Evolutionary conservation across 1,139 yeast genomes (phyloP).

Genomic region (Sugiyamaella castrensis): DNA sequence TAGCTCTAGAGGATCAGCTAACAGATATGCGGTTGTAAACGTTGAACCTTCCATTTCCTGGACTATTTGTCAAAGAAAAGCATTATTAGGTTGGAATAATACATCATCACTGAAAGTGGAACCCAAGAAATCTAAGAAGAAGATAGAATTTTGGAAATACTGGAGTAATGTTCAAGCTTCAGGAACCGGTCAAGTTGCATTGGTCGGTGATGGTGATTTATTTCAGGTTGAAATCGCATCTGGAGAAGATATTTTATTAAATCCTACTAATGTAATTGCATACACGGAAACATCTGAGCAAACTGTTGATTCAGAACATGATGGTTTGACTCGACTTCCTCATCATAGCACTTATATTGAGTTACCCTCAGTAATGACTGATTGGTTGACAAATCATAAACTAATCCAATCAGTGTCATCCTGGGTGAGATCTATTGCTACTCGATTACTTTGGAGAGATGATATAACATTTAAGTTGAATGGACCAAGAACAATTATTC

Average conservation of each 20-base stretch:
- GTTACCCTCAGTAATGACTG: slow-evolving; percentile 19
- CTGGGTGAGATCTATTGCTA: slow-evolving; percentile 17
- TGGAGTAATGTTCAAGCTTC: slow-evolving; percentile 31
- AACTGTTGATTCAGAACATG: slow-evolving; percentile 5
- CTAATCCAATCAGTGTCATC: slow-evolving; percentile 12
- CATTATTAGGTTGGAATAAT: slow-evolving; percentile 36
- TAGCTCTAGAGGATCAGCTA: slow-evolving; percentile 19
- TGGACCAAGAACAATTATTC: slow-evolving; percentile 26
- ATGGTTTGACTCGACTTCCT: slow-evolving; percentile 20
- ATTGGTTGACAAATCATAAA: slow-evolving; percentile 9
- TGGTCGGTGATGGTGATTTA: slow-evolving; percentile 37
- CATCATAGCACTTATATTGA: slow-evolving; percentile 23
- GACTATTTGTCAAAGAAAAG: slow-evolving; percentile 35
- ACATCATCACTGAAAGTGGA: slow-evolving; percentile 15
- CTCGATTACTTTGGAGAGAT: slow-evolving; percentile 22
- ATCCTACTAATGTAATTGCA: slow-evolving; percentile 36
- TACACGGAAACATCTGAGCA: slow-evolving; percentile 24
- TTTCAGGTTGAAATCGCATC: slow-evolving; percentile 33
- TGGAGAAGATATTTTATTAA: slow-evolving; percentile 33
- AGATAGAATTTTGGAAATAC: slow-evolving; percentile 1
- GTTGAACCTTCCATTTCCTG: slow-evolving; percentile 32
- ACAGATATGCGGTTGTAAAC: slow-evolving; percentile 23
- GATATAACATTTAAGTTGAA: slow-evolving; percentile 20
- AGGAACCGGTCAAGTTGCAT: slow-evolving; percentile 36
- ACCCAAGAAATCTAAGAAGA: not conserved